Percentiles rank a stretch among this genome's conserved stretches.
phyloP scores from a whole-genome alignment of 2,329 filamentous ascomycete species.

The Fonsecaea multimorphosa region DNA sequence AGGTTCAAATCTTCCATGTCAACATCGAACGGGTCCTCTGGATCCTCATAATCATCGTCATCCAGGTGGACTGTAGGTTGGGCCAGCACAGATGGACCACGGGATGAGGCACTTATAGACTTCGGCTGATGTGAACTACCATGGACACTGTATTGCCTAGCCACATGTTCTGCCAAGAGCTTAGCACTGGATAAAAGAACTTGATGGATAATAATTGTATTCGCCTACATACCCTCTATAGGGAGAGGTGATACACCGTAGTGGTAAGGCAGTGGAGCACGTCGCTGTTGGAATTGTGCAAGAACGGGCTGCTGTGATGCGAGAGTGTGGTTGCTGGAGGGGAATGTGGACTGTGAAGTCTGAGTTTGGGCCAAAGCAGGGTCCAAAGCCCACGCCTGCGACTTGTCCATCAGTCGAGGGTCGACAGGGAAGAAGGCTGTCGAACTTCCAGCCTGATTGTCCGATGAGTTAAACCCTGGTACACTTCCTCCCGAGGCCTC shows the following conservation, averaged over 20 bases:
- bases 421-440: conserved; percentile 11
- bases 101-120: neutral
- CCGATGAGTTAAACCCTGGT: conserved; percentile 1
- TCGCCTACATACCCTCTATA: conserved; percentile 31
- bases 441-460: conserved; percentile 1
- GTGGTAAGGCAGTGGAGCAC: conserved; percentile 10
- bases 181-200: conserved; percentile 22
- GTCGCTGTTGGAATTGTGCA: conserved; percentile 12
- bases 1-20: conserved; percentile 55
- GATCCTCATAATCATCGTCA: conserved; percentile 57
- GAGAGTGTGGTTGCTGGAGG: conserved; percentile 6
- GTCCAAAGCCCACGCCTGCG: neutral
- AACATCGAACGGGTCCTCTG: conserved; percentile 69
- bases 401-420: conserved; percentile 9
- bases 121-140: conserved; percentile 18
- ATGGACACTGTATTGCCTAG: conserved; percentile 25
- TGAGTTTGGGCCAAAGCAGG: neutral
- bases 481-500: neutral
- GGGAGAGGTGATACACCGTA: conserved; percentile 12
- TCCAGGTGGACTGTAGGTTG: neutral
- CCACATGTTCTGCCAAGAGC: conserved; percentile 24
- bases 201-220: conserved; percentile 7
- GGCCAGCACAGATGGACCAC: conserved; percentile 11
- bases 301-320: conserved; percentile 1
- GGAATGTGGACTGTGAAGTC: conserved; percentile 2